These are phyloP conservation scores for Artemisia argyi DNA, from an alignment of 129 eudicot species.

Conservation along the genomic window DNA sequence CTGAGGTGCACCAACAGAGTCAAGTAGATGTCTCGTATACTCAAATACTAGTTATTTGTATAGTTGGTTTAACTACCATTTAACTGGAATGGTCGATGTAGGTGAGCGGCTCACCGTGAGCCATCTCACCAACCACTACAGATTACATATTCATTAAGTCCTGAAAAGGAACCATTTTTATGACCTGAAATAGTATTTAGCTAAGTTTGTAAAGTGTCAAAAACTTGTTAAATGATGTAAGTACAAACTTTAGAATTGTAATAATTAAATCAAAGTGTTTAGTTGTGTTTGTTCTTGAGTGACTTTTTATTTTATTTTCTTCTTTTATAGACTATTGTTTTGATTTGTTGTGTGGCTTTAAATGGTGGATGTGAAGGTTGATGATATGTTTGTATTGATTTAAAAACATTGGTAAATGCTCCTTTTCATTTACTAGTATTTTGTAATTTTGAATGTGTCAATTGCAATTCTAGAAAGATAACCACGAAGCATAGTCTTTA, in stretches of 20 bases:
- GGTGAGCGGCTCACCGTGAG: too few species aligned
- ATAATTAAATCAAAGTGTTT: neutral
- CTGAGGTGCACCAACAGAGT: constrained; percentile 61
- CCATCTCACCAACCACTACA: constrained; percentile 20
- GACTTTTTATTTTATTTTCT: neutral
- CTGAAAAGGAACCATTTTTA: constrained; percentile 1
- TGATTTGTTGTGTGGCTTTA: neutral
- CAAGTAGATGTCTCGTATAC: constrained; percentile 13
- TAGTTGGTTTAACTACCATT: constrained; percentile 16
- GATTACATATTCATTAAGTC: constrained; percentile 4
- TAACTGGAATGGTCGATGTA: neutral
- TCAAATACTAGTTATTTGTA: neutral
- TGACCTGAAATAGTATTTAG: neutral
- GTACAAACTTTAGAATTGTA: neutral
- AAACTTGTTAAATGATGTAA: constrained; percentile 5
- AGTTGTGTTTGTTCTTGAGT: neutral
- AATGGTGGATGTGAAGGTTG: neutral
- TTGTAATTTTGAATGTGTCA: too few species aligned
- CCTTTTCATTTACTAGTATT: neutral
- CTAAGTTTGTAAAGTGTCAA: constrained; percentile 6
- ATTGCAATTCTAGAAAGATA: too few species aligned
- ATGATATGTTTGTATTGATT: neutral
- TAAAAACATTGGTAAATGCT: too few species aligned
- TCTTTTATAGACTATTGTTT: too few species aligned
- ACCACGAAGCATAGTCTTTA: too few species aligned